phyloP scores from a whole-genome alignment of 805 yeast species.

The Sugiyamaella lignohabitans region DNA sequence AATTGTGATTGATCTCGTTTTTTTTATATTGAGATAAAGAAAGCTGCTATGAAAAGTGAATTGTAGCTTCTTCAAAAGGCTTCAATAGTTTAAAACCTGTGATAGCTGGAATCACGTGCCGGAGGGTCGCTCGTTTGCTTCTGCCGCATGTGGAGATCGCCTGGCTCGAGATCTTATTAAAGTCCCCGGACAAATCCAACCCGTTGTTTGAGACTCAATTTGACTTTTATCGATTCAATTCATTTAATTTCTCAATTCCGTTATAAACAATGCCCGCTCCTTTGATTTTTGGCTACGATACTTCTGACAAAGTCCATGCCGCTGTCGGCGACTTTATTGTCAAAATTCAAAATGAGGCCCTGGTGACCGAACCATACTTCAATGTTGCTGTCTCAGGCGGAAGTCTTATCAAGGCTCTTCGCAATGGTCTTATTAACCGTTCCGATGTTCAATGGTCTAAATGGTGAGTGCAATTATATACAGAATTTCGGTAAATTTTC shows the following conservation, averaged over 20 bases:
- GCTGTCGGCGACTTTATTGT: slow-evolving; percentile 61
- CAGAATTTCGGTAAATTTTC: neutral
- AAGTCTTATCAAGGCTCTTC: slow-evolving; percentile 67
- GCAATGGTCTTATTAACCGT: slow-evolving; percentile 59
- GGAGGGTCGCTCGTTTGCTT: neutral
- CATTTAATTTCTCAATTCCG: neutral
- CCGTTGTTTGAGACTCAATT: too few relatives aligned
- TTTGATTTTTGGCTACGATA: slow-evolving; percentile 44
- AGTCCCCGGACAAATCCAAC: too few relatives aligned
- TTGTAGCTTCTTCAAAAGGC: too few relatives aligned
- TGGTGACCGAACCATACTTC: slow-evolving; percentile 43
- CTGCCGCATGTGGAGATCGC: neutral
- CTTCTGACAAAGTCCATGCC: slow-evolving; percentile 54
- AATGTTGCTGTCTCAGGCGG: slow-evolving; percentile 88
- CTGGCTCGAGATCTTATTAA: too few relatives aligned
- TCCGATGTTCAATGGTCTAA: slow-evolving; percentile 29
- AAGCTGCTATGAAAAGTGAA: too few relatives aligned
- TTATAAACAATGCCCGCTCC: slow-evolving; percentile 22
- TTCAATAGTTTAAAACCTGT: too few relatives aligned
- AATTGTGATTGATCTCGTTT: too few relatives aligned
- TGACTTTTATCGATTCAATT: too few relatives aligned
- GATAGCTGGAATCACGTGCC: neutral
- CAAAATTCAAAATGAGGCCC: slow-evolving; percentile 53
- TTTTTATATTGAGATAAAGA: too few relatives aligned
- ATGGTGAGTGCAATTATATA: slow-evolving; percentile 25